These are phyloP conservation scores for Hemisphaericaspora nanyangensis DNA, from an alignment of 805 yeast genomes.

Conservation along the genomic window DNA sequence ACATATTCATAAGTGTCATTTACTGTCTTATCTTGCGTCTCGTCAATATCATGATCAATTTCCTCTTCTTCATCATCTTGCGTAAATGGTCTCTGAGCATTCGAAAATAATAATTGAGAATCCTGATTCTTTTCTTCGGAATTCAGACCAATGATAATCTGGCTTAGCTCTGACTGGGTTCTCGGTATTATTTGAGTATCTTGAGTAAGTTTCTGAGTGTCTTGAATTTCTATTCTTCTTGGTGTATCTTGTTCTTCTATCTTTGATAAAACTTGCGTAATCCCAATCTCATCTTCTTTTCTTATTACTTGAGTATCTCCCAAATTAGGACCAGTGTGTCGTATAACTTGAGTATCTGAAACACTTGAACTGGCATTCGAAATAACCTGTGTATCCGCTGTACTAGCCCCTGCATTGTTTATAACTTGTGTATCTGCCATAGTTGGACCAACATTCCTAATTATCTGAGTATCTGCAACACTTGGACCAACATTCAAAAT, in stretches of 20 bases:
- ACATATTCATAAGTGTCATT: neutral
- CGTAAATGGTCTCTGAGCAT: neutral
- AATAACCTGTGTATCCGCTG: neutral
- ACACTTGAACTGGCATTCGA: neutral
- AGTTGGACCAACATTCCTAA: too few relatives aligned
- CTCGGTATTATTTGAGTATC: too few relatives aligned
- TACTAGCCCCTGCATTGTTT: too few relatives aligned
- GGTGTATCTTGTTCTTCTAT: neutral
- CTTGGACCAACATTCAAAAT: neutral
- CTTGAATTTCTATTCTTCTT: neutral
- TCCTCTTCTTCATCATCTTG: slow-evolving; percentile 1
- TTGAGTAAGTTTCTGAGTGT: neutral
- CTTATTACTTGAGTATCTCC: slow-evolving; percentile 10
- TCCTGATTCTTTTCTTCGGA: neutral
- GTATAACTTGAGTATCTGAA: slow-evolving; percentile 14
- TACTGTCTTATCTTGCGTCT: slow-evolving; percentile 2
- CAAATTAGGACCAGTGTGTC: neutral
- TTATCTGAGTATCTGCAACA: neutral
- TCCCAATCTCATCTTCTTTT: neutral
- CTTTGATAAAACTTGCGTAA: neutral
- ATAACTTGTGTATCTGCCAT: neutral
- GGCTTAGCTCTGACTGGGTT: too few relatives aligned
- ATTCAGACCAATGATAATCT: neutral
- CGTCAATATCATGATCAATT: neutral
- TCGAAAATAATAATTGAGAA: neutral